Base-by-base conservation (phyloP, 805 yeast species). In the Ogataea trehalophila region DNA sequence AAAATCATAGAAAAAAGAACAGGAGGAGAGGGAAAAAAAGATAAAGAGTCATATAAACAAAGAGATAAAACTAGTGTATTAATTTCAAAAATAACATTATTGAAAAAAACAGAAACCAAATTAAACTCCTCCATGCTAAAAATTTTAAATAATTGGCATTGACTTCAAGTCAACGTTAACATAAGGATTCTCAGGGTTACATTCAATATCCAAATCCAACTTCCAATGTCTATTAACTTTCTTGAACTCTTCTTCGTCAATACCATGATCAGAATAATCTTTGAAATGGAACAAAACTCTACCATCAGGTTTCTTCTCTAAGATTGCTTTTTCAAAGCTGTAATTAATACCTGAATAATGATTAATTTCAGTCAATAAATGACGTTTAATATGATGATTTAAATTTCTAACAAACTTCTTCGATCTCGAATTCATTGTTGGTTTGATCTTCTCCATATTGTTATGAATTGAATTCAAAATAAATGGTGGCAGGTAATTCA, bases 321-420 rank as follows among this genome's bases (percentile, higher is more conserved):
- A 72, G 45, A 74, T 71, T 33, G 71, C 73, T 41, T 74, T 73
- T 26, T 60, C 62, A 45, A 72, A 61, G 33, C 53, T 56, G 47
- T 62, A 62, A 42, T 61, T 62, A 57, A 75, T 75, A 23, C 85
- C 84, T 7, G 80, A 69, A 55, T 78, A 75, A 52, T 69, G 70
- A 49, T 75, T 75, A 68, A 83, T 79, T 53, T 83, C 88, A 48
- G 71, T 66, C 62, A 83, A 69, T 62, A 84, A 68, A 61, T 83
- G 89, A 57, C 80, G 80, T 58, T 81, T 78, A 44, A 84, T 73
- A 57, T 84, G 90, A 63, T 84, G 90, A 57, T 80, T 82, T 62
- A 84, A 72, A 62, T 83, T 81, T 59, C 90, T 73, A 41, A 76
- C 81, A 60, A 82, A 84, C 67, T 83, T 83, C 57, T 77, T 75